Conservation (phyloP, 2,329 filamentous ascomycete species). For the Fusarium ambrosium region DNA sequence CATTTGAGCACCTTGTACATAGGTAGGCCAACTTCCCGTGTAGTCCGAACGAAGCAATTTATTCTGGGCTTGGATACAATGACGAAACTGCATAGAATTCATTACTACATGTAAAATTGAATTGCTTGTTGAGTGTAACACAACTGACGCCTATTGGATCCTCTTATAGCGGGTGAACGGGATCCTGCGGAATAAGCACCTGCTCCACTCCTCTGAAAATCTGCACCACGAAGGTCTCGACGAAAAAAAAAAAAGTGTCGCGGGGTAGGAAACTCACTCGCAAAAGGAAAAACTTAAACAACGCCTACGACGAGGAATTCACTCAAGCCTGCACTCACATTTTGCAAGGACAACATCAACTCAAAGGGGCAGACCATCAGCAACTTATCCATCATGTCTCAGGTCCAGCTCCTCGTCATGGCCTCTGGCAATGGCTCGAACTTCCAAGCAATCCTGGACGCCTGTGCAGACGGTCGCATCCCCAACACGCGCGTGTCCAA, state of each 20-base stretch:
- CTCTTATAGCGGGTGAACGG: background rate
- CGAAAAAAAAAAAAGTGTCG: background rate
- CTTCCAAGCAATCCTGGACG: conserved; percentile 78
- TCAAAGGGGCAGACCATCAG: background rate
- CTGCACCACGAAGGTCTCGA: background rate
- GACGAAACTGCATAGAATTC: background rate
- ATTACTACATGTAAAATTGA: background rate
- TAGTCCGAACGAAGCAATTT: background rate
- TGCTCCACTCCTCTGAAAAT: conserved; percentile 12
- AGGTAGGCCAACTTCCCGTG: background rate
- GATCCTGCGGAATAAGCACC: conserved; percentile 1
- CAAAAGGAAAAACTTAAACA: conserved; percentile 1
- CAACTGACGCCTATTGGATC: background rate
- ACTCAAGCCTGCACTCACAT: background rate
- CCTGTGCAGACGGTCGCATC: conserved; percentile 56
- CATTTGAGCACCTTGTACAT: conserved; percentile 13
- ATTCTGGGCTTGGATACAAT: background rate
- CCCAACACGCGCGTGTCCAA: conserved; percentile 59
- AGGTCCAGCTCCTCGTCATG: conserved; percentile 69
- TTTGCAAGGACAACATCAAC: background rate
- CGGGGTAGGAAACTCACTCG: conserved; percentile 9
- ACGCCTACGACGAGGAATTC: background rate
- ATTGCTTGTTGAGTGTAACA: background rate
- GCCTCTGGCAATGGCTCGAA: conserved; percentile 83
- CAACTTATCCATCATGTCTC: conserved; percentile 53